phyloP scores from a whole-genome alignment of 331 rosid genomes.

The Acacia concinna region DNA sequence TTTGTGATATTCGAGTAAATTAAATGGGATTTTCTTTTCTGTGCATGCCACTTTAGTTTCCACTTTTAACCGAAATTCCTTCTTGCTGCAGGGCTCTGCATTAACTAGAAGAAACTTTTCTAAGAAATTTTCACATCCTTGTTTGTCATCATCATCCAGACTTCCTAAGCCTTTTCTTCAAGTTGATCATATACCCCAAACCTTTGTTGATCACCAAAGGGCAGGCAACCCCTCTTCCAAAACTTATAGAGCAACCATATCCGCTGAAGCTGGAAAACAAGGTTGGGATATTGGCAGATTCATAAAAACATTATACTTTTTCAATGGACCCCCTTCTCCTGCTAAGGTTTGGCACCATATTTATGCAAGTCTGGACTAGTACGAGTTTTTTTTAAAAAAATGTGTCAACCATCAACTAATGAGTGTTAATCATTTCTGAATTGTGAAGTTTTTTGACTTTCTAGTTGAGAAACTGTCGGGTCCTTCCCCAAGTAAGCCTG shows the following conservation, averaged over 20 bases:
- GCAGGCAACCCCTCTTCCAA: slow-evolving; percentile 41
- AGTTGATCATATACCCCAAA: slow-evolving; percentile 40
- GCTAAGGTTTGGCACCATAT: slow-evolving; percentile 59
- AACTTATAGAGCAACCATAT: slow-evolving; percentile 37
- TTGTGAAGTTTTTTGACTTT: slow-evolving; percentile 76
- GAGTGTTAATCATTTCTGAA: slow-evolving; percentile 44
- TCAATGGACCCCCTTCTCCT: slow-evolving; percentile 84
- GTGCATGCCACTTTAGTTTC: slow-evolving; percentile 19
- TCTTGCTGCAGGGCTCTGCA: slow-evolving; percentile 58
- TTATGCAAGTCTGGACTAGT: background rate
- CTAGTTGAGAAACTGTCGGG: slow-evolving; percentile 62
- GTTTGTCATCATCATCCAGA: slow-evolving; percentile 42
- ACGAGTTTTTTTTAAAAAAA: background rate
- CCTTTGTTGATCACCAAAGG: slow-evolving; percentile 36
- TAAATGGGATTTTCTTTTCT: background rate
- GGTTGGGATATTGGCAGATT: slow-evolving; percentile 89
- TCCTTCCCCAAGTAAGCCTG: slow-evolving; percentile 58
- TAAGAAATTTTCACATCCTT: slow-evolving; percentile 38
- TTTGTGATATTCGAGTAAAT: background rate
- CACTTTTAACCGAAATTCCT: slow-evolving; percentile 5
- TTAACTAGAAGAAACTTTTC: slow-evolving; percentile 43
- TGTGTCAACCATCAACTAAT: slow-evolving; percentile 42
- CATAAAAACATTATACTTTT: slow-evolving; percentile 69
- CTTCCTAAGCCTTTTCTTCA: slow-evolving; percentile 81
- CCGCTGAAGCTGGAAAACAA: slow-evolving; percentile 62